Evolutionary conservation across 1,284 basidiomycete genomes (phyloP), one percentile per base, ranked within the genome.

Genomic region (Cryptococcus jaspeensis): DNA sequence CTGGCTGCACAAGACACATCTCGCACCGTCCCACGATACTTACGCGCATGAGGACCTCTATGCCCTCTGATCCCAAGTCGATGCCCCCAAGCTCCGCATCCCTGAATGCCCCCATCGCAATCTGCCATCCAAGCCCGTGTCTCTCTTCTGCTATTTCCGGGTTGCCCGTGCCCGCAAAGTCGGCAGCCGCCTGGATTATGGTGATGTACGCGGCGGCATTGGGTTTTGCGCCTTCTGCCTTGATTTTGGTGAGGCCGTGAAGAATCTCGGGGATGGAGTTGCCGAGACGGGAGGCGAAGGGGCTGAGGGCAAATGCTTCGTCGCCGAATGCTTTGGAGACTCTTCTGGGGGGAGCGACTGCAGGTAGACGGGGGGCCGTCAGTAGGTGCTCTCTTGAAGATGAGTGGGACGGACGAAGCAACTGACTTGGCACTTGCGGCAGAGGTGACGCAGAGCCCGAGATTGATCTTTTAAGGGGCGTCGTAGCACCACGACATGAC

Each of bases 41-140:
- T 43, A 73, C 71, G 43, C 63, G 57, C 36, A 75, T 45, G 8
- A 75, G 56, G 18, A 62, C 23, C 43, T 73, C 71, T 20, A 68
- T 42, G 16, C 58, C 67, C 13, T 64, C 62, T 9, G 43, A 38
- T 8, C 69, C 71, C 6, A 75, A 59, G 20, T 72, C 70, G 20
- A 73, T 56, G 1, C 63, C 63, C 13, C 69, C 72, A 0, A 54
- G 55, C n/a, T 57, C 49, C 11, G 73, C 73, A 42, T 75, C 73
- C 28, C 66, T 55, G 56, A 66, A 67, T 0, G 71, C 67, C 8
- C 55, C 67, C 36, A 66, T 55, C 2, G 70, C 69, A 28, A 75
- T 59, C 57, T 70, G 64, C 58, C 70, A 67, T 4, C 69, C 73
- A 11, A 74, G 55, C 11, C 63, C 56, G 1, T 60, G 62, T 1